A percentile compares a stretch with the other conserved stretches of the same genome.
phyloP scores from a whole-genome alignment of 2,329 filamentous ascomycete species.

The Cyclaneusma minus region DNA sequence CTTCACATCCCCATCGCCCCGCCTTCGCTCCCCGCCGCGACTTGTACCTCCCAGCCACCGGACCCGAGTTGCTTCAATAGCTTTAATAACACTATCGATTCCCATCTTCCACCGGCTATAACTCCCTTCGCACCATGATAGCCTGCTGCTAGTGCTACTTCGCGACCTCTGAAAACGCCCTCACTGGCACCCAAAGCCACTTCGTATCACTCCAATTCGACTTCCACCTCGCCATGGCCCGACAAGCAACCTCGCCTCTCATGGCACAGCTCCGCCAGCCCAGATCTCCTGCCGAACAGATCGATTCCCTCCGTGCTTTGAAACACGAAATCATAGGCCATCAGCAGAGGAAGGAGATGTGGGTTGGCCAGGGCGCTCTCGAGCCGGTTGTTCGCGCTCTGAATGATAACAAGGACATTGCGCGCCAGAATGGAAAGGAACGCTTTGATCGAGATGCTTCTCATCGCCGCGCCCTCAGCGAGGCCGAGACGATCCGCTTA shows the following conservation, averaged over 20 bases:
- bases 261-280: slow-evolving; percentile 41
- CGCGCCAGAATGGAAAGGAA: slow-evolving; percentile 30
- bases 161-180: too few species aligned
- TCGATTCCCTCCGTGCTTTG: slow-evolving; percentile 49
- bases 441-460: slow-evolving; percentile 23
- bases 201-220: background rate
- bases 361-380: slow-evolving; percentile 55
- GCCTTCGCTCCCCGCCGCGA: too few species aligned
- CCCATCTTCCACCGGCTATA: too few species aligned
- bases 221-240: slow-evolving; percentile 29
- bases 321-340: slow-evolving; percentile 90
- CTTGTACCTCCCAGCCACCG: too few species aligned
- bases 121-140: too few species aligned
- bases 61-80: too few species aligned
- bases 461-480: slow-evolving; percentile 24
- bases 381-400: slow-evolving; percentile 41
- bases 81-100: too few species aligned
- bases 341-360: slow-evolving; percentile 69
- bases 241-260: slow-evolving; percentile 34
- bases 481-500: slow-evolving; percentile 53
- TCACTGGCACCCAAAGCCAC: background rate
- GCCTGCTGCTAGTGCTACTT: too few species aligned
- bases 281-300: slow-evolving; percentile 32
- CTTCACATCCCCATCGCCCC: too few species aligned
- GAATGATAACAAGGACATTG: slow-evolving; percentile 18